Evolutionary conservation across 1,139 yeast species (phyloP), one percentile per base, ranked within the genome.

Genomic region (Geotrichum phurueaensis): DNA sequence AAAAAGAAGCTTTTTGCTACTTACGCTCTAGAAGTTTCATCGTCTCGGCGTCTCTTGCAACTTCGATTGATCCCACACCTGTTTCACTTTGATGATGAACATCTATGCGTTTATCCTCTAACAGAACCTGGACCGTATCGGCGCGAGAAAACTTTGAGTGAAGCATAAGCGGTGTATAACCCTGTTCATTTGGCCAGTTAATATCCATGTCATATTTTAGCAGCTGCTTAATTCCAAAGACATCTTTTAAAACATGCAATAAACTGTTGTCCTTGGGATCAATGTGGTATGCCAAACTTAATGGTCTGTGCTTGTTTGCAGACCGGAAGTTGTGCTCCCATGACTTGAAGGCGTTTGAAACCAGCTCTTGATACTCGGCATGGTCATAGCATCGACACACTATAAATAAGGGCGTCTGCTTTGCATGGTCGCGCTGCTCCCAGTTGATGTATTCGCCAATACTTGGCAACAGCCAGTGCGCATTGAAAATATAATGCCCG

Each of bases 371-470:
- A 70, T 92, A 92, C 31, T 83, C 73, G 0, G 82, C 75, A 66
- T 89, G 94, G 70, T 92, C 97, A 72, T 92, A 92, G 65, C 94
- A 85, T 56, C 97, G 77, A 66, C 90, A 84, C 4, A 89, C 73
- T 6, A 89, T 81, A 71, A 88, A 85, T 15, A 92, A 74, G 0
- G 98, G 96, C 0, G 98, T 89, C 65, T 89, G 90, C 0, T 86
- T 84, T 64, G 82, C 84, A 22, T 68, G 65, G 68, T 94, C 98
- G 58, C 80, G 80, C n/a, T 75, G 70, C 39, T 78, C 81, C 98
- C 97, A 94, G 67, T 87, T 78, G 5, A 89, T 77, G 54, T 76
- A 78, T 5, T 71, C 71, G 0, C 96, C 96, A 23, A 89, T 73
- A 45, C 69, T 70, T 0, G 79, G 74, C 23, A 91, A 80, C 0